Conservation (phyloP, 2,329 filamentous ascomycete species). For the Knoxdaviesia capensis region DNA sequence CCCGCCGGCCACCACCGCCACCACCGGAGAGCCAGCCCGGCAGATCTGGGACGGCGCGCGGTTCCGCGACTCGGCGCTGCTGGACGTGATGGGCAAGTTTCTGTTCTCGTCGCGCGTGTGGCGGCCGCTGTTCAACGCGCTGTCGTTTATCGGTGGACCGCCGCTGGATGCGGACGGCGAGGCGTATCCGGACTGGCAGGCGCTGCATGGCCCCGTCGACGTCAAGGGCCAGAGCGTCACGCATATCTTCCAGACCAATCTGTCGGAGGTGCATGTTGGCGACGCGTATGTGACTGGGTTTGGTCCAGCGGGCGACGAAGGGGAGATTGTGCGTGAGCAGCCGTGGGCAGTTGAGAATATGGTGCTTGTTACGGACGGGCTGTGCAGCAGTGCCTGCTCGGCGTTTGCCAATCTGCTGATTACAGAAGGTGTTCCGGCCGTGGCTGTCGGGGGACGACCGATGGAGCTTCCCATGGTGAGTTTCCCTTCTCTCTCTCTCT, state of each 20-base stretch:
- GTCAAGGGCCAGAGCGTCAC: background rate
- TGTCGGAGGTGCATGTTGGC: background rate
- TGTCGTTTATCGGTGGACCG: too few relatives aligned
- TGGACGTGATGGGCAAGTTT: background rate
- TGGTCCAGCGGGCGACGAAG: background rate
- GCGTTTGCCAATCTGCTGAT: conserved; percentile 3
- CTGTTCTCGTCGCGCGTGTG: background rate
- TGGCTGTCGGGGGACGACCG: conserved; percentile 40
- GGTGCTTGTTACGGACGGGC: conserved; percentile 8
- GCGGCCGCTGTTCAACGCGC: too few relatives aligned
- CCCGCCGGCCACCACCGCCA: background rate
- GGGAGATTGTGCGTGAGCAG: background rate
- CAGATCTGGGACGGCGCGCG: background rate
- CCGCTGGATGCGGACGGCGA: background rate
- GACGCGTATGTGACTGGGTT: background rate
- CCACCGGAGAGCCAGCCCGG: too few relatives aligned
- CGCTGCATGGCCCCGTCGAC: background rate
- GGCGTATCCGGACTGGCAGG: background rate
- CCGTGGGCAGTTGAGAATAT: conserved; percentile 3
- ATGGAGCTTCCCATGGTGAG: conserved; percentile 23
- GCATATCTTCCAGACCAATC: background rate
- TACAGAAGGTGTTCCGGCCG: background rate
- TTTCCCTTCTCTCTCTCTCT: too few relatives aligned
- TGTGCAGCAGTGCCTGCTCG: conserved; percentile 7
- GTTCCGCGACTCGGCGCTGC: background rate